These are phyloP conservation scores for Termitomyces titanicus DNA, from an alignment of 768 basidiomycete species.

Conservation along the genomic window DNA sequence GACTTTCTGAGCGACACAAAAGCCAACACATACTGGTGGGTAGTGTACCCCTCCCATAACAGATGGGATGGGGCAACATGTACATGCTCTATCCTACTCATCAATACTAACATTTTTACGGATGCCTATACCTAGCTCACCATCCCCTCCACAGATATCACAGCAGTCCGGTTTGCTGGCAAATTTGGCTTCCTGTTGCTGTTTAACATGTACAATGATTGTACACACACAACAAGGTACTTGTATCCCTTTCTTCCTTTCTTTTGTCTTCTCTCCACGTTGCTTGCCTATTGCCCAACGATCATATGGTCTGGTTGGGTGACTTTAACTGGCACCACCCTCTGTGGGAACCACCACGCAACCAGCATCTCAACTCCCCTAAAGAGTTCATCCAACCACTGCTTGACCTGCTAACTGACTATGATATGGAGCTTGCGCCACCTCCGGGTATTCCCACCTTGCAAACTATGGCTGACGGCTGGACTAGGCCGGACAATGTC, in stretches of 20 bases:
- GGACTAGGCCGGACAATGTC: conserved; percentile 6
- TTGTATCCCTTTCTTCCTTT: neutral
- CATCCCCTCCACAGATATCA: neutral
- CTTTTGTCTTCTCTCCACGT: neutral
- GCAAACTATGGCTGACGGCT: neutral
- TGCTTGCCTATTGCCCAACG: neutral
- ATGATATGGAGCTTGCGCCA: neutral
- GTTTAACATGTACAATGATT: conserved; percentile 10
- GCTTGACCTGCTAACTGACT: neutral
- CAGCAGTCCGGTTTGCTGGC: neutral
- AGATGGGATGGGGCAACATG: neutral
- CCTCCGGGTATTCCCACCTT: neutral
- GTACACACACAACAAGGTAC: conserved; percentile 4
- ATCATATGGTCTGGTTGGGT: neutral
- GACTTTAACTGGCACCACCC: conserved; percentile 4
- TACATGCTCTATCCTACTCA: conserved; percentile 5
- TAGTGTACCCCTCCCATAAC: conserved; percentile 3
- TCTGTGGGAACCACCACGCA: conserved; percentile 1
- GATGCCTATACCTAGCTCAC: neutral
- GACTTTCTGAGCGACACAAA: no score
- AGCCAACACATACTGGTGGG: conserved; percentile 13
- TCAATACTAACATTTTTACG: conserved; percentile 8
- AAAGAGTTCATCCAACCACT: neutral
- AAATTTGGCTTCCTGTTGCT: neutral
- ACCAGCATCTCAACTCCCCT: conserved; percentile 6